These are phyloP conservation scores for Penicillium olsonii DNA, from an alignment of 2,329 filamentous ascomycete species.

Conservation along the genomic window DNA sequence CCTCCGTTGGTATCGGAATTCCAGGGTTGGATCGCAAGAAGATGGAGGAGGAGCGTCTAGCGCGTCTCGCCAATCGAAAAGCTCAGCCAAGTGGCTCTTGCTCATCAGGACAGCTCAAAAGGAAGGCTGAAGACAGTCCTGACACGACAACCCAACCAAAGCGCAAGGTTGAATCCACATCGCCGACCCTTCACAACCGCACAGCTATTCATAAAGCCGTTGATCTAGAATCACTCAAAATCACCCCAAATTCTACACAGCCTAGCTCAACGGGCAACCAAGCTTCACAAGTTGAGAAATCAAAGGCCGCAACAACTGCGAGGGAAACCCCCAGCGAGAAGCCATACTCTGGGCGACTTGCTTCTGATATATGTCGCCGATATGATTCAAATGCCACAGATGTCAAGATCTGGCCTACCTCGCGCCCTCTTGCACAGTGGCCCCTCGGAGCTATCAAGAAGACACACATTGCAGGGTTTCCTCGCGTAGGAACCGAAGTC, in stretches of 20 bases:
- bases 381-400: conserved; percentile 5
- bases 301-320: not conserved
- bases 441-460: conserved; percentile 72
- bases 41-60: conserved; percentile 84
- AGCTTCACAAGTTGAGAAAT: not conserved
- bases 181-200: not conserved
- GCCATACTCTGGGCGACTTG: not conserved
- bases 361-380: not conserved
- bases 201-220: not conserved
- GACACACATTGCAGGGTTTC: conserved; percentile 71
- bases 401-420: conserved; percentile 13
- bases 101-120: conserved; percentile 23
- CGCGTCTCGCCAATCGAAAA: conserved; percentile 64
- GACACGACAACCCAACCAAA: not conserved
- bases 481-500: conserved; percentile 69
- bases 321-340: not conserved
- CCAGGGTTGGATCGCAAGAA: conserved; percentile 70
- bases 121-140: not conserved
- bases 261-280: not conserved
- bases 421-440: conserved; percentile 45
- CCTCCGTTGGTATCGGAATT: conserved; percentile 29
- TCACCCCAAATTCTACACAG: not conserved
- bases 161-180: not conserved
- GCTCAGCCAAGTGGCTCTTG: conserved; percentile 42
- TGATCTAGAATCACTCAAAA: not conserved